Conservation (phyloP, 1,284 basidiomycete genomes). For the Trichosporon ovoides region DNA sequence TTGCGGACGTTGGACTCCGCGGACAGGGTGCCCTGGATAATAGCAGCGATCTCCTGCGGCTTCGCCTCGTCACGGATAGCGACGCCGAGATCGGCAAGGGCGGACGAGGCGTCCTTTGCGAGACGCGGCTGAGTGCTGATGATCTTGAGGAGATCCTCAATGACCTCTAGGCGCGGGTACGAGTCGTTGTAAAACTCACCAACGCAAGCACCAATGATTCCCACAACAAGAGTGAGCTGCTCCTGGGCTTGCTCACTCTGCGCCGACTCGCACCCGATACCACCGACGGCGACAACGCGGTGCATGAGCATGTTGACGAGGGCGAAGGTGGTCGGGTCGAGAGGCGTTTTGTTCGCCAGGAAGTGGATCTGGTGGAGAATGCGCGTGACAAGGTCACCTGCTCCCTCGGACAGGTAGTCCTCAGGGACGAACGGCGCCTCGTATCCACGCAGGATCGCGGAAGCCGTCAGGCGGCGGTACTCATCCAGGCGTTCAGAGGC, state of each 20-base stretch:
- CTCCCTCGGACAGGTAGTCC: conserved; percentile 61
- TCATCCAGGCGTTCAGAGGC: conserved; percentile 63
- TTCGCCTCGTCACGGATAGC: conserved; percentile 67
- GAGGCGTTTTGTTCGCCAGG: conserved; percentile 72
- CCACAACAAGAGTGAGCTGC: conserved; percentile 77
- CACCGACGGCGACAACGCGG: conserved; percentile 64
- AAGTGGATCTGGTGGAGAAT: conserved; percentile 81
- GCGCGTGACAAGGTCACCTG: conserved; percentile 67
- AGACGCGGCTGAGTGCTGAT: conserved; percentile 75
- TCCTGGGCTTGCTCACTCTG: conserved; percentile 71
- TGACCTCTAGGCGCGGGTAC: conserved; percentile 68
- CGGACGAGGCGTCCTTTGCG: conserved; percentile 77
- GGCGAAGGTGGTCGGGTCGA: conserved; percentile 79
- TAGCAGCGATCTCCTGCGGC: conserved; percentile 58
- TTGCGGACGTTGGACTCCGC: conserved; percentile 86
- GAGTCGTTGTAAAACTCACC: conserved; percentile 66
- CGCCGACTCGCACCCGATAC: conserved; percentile 57
- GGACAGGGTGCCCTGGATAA: conserved; percentile 71
- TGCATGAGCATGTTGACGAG: conserved; percentile 74
- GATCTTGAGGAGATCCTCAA: conserved; percentile 68
- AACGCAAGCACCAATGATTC: conserved; percentile 79
- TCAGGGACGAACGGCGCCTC: conserved; percentile 64
- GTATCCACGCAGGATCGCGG: conserved; percentile 70
- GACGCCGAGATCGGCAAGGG: conserved; percentile 76
- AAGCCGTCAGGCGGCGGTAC: conserved; percentile 65